Evolutionary conservation across 352 stramenopile genomes (phyloP).

Genomic region (Phytophthora citrophthora): DNA sequence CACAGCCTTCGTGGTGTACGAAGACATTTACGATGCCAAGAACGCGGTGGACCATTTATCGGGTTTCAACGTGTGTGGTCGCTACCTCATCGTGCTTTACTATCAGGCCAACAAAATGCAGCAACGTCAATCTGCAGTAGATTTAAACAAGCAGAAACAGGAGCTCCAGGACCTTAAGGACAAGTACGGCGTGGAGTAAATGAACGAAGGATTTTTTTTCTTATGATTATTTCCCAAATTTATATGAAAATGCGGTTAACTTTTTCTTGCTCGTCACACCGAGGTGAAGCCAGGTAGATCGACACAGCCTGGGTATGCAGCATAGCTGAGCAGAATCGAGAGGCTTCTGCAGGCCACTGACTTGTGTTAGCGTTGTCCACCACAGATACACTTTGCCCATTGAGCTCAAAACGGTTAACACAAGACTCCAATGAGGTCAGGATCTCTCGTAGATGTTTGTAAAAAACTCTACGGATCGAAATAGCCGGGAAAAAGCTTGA

Average conservation of each 20-base stretch:
- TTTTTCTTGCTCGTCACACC: constrained; percentile 3
- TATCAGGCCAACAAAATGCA: constrained; percentile 95
- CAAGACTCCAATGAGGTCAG: constrained; percentile 58
- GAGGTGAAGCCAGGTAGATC: constrained; percentile 30
- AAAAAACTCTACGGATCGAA: constrained; percentile 45
- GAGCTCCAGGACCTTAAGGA: constrained; percentile 86
- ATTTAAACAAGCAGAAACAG: constrained; percentile 78
- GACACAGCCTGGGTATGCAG: constrained; percentile 72
- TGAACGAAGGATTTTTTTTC: too few relatives aligned
- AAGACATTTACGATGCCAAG: constrained; percentile 99
- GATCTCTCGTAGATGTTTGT: constrained; percentile 48
- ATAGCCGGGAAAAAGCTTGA: background rate
- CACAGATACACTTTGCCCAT: constrained; percentile 42
- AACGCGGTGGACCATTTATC: constrained; percentile 98
- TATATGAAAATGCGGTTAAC: constrained; percentile 8
- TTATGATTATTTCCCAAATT: too few relatives aligned
- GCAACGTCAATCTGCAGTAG: constrained; percentile 43
- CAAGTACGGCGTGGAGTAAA: constrained; percentile 87
- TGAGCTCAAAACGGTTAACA: constrained; percentile 64
- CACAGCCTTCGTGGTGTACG: constrained; percentile 99
- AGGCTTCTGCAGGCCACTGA: constrained; percentile 43
- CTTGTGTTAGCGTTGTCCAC: constrained; percentile 56
- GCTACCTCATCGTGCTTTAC: constrained; percentile 99
- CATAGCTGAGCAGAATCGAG: constrained; percentile 50
- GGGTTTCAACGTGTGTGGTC: constrained; percentile 99